Evolutionary conservation across 176 grass and related monocot species (phyloP).

Genomic region (Carex parvula): DNA sequence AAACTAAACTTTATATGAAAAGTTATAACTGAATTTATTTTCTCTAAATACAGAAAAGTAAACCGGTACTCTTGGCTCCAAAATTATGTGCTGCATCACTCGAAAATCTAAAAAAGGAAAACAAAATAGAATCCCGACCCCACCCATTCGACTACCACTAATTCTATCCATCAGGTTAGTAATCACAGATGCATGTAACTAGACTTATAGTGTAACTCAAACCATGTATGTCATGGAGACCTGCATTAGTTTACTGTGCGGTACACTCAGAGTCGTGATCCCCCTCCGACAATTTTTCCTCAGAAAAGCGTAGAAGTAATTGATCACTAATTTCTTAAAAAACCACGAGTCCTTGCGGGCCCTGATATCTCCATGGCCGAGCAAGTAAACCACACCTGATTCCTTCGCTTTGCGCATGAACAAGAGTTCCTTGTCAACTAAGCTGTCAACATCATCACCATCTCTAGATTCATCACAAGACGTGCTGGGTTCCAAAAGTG

Average conservation of each 20-base stretch:
- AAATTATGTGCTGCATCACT: neutral
- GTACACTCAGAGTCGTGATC: slow-evolving; percentile 58
- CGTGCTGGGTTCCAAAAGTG: slow-evolving; percentile 41
- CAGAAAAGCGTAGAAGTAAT: slow-evolving; percentile 91
- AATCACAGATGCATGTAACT: neutral
- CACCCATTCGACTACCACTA: neutral
- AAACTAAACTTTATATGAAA: neutral
- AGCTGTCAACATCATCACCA: slow-evolving; percentile 34
- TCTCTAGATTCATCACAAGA: slow-evolving; percentile 48
- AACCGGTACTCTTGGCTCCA: neutral
- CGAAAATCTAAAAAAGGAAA: neutral
- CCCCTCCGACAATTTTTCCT: slow-evolving; percentile 94
- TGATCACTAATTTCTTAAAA: slow-evolving; percentile 90
- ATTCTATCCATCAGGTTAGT: slow-evolving; percentile 15
- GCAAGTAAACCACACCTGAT: slow-evolving; percentile 73
- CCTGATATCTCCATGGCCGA: slow-evolving; percentile 82
- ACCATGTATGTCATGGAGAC: slow-evolving; percentile 99
- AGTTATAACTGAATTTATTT: slow-evolving; percentile 5
- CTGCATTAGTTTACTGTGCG: slow-evolving; percentile 79
- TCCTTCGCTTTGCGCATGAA: slow-evolving; percentile 89
- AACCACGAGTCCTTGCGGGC: slow-evolving; percentile 95
- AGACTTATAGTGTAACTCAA: slow-evolving; percentile 18
- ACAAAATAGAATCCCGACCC: neutral
- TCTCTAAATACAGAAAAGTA: neutral
- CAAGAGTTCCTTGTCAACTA: slow-evolving; percentile 63